Base-by-base conservation (phyloP, 257 asterid species). In the Solanum chiquidenum region DNA sequence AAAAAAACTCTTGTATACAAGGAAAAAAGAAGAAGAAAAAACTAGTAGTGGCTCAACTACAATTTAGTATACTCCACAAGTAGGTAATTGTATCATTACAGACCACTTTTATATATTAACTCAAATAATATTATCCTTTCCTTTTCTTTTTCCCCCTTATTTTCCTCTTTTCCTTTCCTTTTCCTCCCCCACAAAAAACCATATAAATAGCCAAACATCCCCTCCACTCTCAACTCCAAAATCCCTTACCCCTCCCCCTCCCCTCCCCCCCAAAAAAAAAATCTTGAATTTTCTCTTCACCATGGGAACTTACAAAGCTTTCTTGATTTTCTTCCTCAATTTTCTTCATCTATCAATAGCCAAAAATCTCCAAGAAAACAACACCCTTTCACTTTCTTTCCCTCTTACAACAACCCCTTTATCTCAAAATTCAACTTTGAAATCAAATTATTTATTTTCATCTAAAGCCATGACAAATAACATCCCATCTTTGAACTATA, bases 401-500 rank as follows among this genome's bases (percentile, higher is more conserved):
- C 85, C 85, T 27, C 12, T 80, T 44, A 46, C 5, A 46, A 29
- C 68, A 80, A 80, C 85, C 85, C 68, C 69, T 46, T 46, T 80
- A 27, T 80, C 85, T 29, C 85, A 80, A 80, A 80, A 18, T 10
- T 42, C 38, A 68, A 66, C 68, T 0, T 21, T 37, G 12, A 80
- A 73, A 71, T 44, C 83, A 21, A 29, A 31, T 71, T 55, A 29
- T 46, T 60, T 42, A 55, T 27, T 9, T 9, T 74, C 64, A 9
- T 86, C 69, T 44, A 86, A 86, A 71, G 49, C 71, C 40, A 44
- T 46, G 71, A 16, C 71, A 4, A 86, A n/a, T 31, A 86, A 14
- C 0, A 7, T 46, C 9, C 87, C 88, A 23, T 55, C 94, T 11
- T 94, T 91, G 91, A 90, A 87, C 66, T 94, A 88, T 58, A 92